phyloP scores from a whole-genome alignment of 495 filamentous ascomycete species.

The Lasiosphaeria hispida region DNA sequence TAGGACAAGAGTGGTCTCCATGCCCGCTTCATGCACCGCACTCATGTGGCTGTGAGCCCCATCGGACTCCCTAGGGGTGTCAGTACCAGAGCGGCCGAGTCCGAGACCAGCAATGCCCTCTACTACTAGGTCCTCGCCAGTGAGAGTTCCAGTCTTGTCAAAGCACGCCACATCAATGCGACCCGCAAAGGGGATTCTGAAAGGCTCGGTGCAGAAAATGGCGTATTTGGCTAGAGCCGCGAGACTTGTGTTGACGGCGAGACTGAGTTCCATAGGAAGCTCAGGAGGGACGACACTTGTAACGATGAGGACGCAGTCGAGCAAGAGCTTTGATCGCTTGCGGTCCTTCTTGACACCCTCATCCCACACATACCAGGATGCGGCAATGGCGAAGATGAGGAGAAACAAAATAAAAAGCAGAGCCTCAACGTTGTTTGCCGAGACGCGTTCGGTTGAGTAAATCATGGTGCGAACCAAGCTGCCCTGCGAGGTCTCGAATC shows the following conservation, averaged over 20 bases:
- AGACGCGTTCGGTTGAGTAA: conserved; percentile 97
- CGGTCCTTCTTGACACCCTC: conserved; percentile 90
- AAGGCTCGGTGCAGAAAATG: conserved; percentile 98
- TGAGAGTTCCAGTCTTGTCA: conserved; percentile 97
- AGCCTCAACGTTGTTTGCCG: conserved; percentile 93
- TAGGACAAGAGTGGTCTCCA: conserved; percentile 87
- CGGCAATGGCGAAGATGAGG: conserved; percentile 91
- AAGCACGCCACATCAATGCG: conserved; percentile 97
- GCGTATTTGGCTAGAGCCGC: conserved; percentile 90
- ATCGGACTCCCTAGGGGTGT: conserved; percentile 64
- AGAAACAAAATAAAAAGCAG: conserved; percentile 96
- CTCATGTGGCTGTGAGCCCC: conserved; percentile 75
- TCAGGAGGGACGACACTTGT: conserved; percentile 97
- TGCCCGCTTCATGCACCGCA: conserved; percentile 59
- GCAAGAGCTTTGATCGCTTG: conserved; percentile 92
- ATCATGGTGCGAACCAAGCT: conserved; percentile 99
- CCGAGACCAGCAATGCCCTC: conserved; percentile 92
- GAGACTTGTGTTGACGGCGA: conserved; percentile 98
- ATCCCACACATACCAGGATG: conserved; percentile 99
- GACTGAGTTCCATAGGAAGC: conserved; percentile 94
- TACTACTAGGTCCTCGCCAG: conserved; percentile 94
- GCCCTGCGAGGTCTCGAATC: conserved; percentile 97
- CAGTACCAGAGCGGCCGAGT: conserved; percentile 62
- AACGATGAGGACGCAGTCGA: conserved; percentile 96
- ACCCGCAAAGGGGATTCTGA: conserved; percentile 97